Evolutionary conservation across 768 basidiomycete species (phyloP), one percentile per base, ranked within the genome.

Genomic region (Paxillus ammoniavirescens): DNA sequence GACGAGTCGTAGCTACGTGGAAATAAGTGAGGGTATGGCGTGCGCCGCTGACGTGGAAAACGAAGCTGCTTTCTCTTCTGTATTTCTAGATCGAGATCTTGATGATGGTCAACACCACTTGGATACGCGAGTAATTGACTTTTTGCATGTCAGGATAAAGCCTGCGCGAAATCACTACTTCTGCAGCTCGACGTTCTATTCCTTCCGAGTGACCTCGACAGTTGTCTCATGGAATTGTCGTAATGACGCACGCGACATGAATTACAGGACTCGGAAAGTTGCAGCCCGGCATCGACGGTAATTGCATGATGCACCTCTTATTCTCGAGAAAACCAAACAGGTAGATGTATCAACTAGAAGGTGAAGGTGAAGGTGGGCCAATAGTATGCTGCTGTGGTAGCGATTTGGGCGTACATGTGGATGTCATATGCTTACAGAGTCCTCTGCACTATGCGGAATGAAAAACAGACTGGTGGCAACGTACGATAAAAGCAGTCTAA

Each of bases 1-100:
- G 77, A 76, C 42, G 75, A 64, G 26, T 62, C 63, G 7, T 66
- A 58, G 54, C 31, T 33, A 33, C 7, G 41, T 42, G 23, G 18
- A 18, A 26, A 31, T 53, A 40, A 6, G 9, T 2, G 35, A 6
- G 26, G 0, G 26, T 26, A 15, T 52, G 26, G 30, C 13, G 26
- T 14, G 30, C 13, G 21, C 23, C 14, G 7, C n/a, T 30, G 6
- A 38, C 31, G 12, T 28, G 36, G 28, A 49, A 30, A 37, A 21
- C 26, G 37, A 38, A 43, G 31, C 35, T 28, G 7, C 28, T 21
- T 28, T 35, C 47, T 41, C 28, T 35, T 26, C 13, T 61, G 56
- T 61, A 63, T 42, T 63, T 61, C 40, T 57, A 57, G 38, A 37
- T 45, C 42, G 36, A 4, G 18, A 21, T 21, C 2, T 21, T 21